Percentiles rank a stretch among this genome's conserved stretches.
These are phyloP conservation scores for Ophiognomonia clavigignenti-juglandacearum DNA, from an alignment of 2,329 filamentous ascomycete genomes.

Conservation along the genomic window DNA sequence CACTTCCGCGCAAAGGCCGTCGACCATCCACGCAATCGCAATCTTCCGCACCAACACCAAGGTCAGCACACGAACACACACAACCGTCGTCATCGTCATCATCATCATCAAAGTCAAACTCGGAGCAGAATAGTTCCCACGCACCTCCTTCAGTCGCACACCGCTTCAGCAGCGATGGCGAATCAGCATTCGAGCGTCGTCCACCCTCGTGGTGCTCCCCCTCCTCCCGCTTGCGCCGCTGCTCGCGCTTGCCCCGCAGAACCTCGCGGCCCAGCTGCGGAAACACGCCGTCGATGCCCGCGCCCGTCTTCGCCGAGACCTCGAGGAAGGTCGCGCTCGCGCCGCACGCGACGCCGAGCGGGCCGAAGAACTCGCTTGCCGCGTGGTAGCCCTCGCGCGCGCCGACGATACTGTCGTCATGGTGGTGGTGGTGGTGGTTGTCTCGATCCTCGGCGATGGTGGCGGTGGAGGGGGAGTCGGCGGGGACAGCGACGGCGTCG, in stretches of 20 bases:
- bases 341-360: constrained; percentile 19
- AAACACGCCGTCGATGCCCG: constrained; percentile 30
- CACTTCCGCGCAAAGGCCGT: constrained; percentile 1
- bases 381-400: constrained; percentile 26
- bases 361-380: constrained; percentile 4
- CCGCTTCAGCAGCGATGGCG: too few relatives aligned
- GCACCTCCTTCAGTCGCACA: constrained; percentile 3
- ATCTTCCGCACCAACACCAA: background rate
- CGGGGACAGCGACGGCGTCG: constrained; percentile 19
- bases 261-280: constrained; percentile 28
- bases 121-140: constrained; percentile 9
- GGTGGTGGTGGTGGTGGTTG: too few relatives aligned
- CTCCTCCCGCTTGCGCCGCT: background rate
- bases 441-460: too few relatives aligned
- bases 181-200: too few relatives aligned
- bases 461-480: too few relatives aligned
- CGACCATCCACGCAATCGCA: constrained; percentile 4
- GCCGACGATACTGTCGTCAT: too few relatives aligned
- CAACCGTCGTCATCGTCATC: constrained; percentile 4
- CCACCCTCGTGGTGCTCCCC: background rate
- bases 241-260: constrained; percentile 19
- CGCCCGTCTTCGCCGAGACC: constrained; percentile 30
- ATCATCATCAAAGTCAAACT: background rate
- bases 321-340: constrained; percentile 26
- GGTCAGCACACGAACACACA: background rate